A percentile compares a stretch with the other conserved stretches of the same genome.
Conservation (phyloP, 2,329 filamentous ascomycete genomes). For the Septoria linicola region DNA sequence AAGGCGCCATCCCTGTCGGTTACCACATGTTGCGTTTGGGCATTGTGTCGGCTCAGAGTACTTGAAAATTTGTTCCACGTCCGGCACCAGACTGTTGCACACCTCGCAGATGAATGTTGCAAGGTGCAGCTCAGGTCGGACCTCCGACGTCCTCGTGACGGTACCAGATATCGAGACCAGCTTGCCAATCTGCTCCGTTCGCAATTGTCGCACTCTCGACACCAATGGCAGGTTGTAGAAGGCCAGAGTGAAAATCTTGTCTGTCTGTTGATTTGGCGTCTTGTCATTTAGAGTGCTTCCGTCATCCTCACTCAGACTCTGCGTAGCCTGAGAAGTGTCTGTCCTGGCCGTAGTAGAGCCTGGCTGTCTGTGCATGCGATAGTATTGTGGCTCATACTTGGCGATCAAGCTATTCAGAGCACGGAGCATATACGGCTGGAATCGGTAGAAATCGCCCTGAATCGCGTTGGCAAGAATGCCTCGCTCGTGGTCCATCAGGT, state of each 20-base stretch:
- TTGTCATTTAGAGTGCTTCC: conserved; percentile 62
- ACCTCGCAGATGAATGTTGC: conserved; percentile 90
- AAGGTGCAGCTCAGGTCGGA: conserved; percentile 86
- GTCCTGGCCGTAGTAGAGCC: conserved; percentile 67
- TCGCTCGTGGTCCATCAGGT: conserved; percentile 74
- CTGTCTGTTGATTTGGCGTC: conserved; percentile 89
- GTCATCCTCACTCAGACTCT: conserved; percentile 60
- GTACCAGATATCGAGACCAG: conserved; percentile 95
- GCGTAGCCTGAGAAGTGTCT: conserved; percentile 58
- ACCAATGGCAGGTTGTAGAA: conserved; percentile 92
- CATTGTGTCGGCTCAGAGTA: conserved; percentile 97
- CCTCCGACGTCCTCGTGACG: conserved; percentile 94
- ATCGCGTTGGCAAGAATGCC: conserved; percentile 82
- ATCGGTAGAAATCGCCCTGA: conserved; percentile 89
- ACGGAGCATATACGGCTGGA: conserved; percentile 84
- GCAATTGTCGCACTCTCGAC: conserved; percentile 78
- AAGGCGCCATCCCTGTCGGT: conserved; percentile 90
- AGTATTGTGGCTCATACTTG: conserved; percentile 92
- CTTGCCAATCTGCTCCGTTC: conserved; percentile 87
- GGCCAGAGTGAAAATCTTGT: conserved; percentile 89
- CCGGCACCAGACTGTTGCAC: conserved; percentile 79
- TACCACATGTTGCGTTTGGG: conserved; percentile 81
- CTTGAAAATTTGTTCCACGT: conserved; percentile 95
- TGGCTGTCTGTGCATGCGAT: conserved; percentile 84
- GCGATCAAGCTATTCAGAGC: conserved; percentile 90